Evolutionary conservation across 441 rosid genomes (phyloP).

Genomic region (Syzygium syzygioides): DNA sequence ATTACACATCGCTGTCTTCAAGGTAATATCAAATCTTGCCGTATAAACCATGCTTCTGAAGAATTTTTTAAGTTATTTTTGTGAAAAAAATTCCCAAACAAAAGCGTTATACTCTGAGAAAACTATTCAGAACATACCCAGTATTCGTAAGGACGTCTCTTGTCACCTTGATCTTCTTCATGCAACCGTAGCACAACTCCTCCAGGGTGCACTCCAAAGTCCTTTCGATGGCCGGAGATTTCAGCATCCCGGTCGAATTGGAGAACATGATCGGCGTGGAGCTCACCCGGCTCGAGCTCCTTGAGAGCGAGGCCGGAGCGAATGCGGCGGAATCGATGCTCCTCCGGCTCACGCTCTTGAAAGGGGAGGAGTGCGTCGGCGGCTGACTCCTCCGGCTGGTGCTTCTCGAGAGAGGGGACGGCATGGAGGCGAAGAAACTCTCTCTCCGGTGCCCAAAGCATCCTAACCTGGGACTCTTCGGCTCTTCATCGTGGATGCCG

Average conservation of each 20-base stretch:
- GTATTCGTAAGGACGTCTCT: conserved; percentile 54
- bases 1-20: background rate
- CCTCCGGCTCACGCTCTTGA: background rate
- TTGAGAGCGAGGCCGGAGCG: background rate
- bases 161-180: conserved; percentile 61
- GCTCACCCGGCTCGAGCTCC: background rate
- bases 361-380: background rate
- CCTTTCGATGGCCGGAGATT: conserved; percentile 54
- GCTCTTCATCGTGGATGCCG: background rate
- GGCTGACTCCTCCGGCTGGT: conserved; percentile 17
- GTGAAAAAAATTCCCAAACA: background rate
- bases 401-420: conserved; percentile 23
- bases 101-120: background rate
- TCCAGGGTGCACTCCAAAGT: conserved; percentile 75
- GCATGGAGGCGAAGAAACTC: conserved; percentile 17
- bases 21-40: background rate
- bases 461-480: conserved; percentile 4
- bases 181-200: conserved; percentile 76
- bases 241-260: conserved; percentile 48
- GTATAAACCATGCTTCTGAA: background rate
- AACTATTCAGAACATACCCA: conserved; percentile 39
- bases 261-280: conserved; percentile 63
- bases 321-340: background rate
- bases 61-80: background rate
- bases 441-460: conserved; percentile 21